Percentiles rank a stretch among this genome's conserved stretches.
Conservation (phyloP, 140 eudicot species). For the Stevia rebaudiana region DNA sequence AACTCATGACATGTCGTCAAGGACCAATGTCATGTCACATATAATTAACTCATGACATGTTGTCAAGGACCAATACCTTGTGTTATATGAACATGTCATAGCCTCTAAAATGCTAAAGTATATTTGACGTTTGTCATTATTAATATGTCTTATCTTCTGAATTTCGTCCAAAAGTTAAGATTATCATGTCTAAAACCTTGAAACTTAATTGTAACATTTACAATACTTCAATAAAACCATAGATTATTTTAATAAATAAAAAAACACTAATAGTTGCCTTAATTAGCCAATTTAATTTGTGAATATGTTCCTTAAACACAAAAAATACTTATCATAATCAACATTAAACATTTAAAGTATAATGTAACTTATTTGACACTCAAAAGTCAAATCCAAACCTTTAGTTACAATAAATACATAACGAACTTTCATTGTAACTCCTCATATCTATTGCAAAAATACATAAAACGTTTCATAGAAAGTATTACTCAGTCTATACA, state of each 20-base stretch:
- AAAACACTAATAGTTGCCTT: background rate
- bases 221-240: no score
- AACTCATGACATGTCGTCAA: background rate
- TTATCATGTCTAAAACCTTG: background rate
- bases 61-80: background rate
- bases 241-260: background rate
- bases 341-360: no score
- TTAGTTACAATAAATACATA: background rate
- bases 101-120: no score
- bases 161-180: no score
- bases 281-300: background rate
- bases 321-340: no score
- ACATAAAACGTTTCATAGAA: background rate
- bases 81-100: background rate
- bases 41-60: background rate
- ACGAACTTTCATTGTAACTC: background rate
- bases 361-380: background rate
- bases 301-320: no score
- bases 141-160: background rate
- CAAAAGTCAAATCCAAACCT: background rate
- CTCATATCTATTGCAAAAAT: conserved; percentile 1
- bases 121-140: background rate
- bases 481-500: conserved; percentile 22
- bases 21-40: background rate
- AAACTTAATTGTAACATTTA: background rate